Percentiles rank a stretch among this genome's conserved stretches.
Evolutionary conservation across 164 flowering plant genomes (phyloP).

Genomic region (Piper betle): DNA sequence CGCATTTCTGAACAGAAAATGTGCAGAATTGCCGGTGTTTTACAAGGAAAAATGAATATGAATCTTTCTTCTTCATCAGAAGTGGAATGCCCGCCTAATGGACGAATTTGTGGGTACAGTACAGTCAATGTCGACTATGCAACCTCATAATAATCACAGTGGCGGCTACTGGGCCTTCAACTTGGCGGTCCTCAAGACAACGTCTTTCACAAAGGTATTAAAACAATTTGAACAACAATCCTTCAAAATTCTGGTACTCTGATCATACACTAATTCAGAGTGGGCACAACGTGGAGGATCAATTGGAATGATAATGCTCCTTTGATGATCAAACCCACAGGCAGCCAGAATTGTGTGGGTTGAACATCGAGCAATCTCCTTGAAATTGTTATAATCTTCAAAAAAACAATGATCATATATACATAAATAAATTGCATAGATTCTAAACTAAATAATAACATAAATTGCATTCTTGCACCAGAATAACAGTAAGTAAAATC

Average conservation of each 20-base stretch:
- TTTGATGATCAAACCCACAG: conserved; percentile 34
- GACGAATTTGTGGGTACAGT: no score
- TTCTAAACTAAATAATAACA: not conserved
- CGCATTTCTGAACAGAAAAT: no score
- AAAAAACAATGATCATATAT: not conserved
- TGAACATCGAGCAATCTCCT: conserved; percentile 38
- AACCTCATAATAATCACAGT: not conserved
- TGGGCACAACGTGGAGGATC: conserved; percentile 37
- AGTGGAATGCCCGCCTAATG: no score
- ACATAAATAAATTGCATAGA: not conserved
- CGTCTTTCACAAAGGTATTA: conserved; percentile 25
- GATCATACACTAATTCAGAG: conserved; percentile 17
- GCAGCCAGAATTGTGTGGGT: conserved; percentile 54
- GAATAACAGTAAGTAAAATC: no score
- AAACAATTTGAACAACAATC: conserved; percentile 42
- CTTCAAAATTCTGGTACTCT: conserved; percentile 16
- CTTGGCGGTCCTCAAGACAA: conserved; percentile 27
- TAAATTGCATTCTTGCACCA: no score
- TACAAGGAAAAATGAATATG: no score
- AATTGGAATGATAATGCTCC: conserved; percentile 21
- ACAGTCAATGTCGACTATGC: no score
- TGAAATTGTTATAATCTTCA: conserved; percentile 28
- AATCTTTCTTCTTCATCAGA: no score
- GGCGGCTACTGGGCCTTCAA: conserved; percentile 6
- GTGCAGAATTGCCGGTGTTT: no score